Percentiles rank a stretch among this genome's conserved stretches.
Evolutionary conservation across 148 eudicot species (phyloP).

Genomic region (Fagopyrum esculentum): DNA sequence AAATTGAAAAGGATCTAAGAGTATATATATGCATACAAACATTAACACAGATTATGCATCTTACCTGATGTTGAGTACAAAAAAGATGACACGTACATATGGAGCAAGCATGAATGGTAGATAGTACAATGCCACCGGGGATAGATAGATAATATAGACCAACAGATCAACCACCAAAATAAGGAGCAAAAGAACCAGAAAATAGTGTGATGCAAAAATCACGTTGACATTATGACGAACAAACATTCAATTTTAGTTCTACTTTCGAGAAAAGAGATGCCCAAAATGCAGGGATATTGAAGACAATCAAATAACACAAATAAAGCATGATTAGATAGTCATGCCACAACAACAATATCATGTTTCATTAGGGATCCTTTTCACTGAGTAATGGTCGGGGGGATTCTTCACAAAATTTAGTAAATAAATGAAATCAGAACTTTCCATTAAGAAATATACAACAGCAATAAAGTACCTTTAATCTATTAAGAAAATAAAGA

Average conservation of each 20-base stretch:
- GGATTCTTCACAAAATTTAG: not conserved
- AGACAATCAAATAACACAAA: not conserved
- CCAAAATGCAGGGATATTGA: not conserved
- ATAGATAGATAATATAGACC: constrained; percentile 43
- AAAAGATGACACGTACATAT: constrained; percentile 73
- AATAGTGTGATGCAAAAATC: constrained; percentile 4
- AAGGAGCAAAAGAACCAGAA: constrained; percentile 60
- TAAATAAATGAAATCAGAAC: not conserved
- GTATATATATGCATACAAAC: not conserved
- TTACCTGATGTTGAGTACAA: constrained; percentile 73
- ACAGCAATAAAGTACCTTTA: constrained; percentile 46
- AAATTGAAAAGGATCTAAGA: not conserved
- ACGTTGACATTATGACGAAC: not conserved
- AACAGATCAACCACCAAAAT: constrained; percentile 55
- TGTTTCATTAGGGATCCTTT: not conserved
- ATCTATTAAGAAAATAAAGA: constrained; percentile 23
- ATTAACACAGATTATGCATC: not conserved
- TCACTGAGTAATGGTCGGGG: not conserved
- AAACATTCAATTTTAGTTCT: not conserved
- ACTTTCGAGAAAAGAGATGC: not conserved
- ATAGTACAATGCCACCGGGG: constrained; percentile 46
- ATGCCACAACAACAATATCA: not conserved
- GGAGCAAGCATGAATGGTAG: constrained; percentile 92
- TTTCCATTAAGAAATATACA: not conserved
- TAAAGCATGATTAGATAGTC: not conserved